These are phyloP conservation scores for Corynascus novoguineensis DNA, from an alignment of 495 filamentous ascomycete genomes.

Conservation along the genomic window DNA sequence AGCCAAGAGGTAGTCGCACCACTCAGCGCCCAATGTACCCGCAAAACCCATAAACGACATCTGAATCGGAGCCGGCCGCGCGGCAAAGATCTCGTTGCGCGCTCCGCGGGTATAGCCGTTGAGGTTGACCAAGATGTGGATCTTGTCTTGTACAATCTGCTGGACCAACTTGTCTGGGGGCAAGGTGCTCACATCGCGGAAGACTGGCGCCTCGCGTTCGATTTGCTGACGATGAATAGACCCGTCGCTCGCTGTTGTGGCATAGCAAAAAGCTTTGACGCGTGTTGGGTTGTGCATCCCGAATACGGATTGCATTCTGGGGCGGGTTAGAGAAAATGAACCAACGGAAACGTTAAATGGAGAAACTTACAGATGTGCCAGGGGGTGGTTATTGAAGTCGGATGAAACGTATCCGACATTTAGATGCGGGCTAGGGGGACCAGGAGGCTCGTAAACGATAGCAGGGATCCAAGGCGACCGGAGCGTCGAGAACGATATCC, in stretches of 20 bases:
- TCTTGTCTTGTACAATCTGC: slow-evolving; percentile 86
- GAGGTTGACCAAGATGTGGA: slow-evolving; percentile 94
- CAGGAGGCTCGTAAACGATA: slow-evolving; percentile 75
- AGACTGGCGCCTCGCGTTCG: slow-evolving; percentile 87
- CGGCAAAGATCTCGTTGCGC: slow-evolving; percentile 96
- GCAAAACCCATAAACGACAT: slow-evolving; percentile 99
- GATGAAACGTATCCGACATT: slow-evolving; percentile 95
- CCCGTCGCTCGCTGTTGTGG: slow-evolving; percentile 88
- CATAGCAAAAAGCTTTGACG: slow-evolving; percentile 88
- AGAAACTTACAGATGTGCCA: slow-evolving; percentile 72
- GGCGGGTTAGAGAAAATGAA: slow-evolving; percentile 6
- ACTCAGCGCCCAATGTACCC: slow-evolving; percentile 91
- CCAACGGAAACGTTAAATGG: background rate
- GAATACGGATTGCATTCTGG: slow-evolving; percentile 94
- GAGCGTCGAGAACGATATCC: slow-evolving; percentile 86
- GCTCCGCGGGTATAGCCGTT: slow-evolving; percentile 97
- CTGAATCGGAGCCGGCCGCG: slow-evolving; percentile 88
- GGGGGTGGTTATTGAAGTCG: slow-evolving; percentile 97
- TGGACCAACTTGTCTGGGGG: slow-evolving; percentile 76
- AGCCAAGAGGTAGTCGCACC: slow-evolving; percentile 96
- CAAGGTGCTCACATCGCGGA: slow-evolving; percentile 85
- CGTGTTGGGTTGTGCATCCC: slow-evolving; percentile 71
- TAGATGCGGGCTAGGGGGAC: slow-evolving; percentile 74
- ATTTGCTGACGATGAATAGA: slow-evolving; percentile 92
- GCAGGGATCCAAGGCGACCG: slow-evolving; percentile 78